These are phyloP conservation scores for Talaromyces sp. DNA, from an alignment of 2,329 filamentous ascomycete genomes.

Conservation along the genomic window DNA sequence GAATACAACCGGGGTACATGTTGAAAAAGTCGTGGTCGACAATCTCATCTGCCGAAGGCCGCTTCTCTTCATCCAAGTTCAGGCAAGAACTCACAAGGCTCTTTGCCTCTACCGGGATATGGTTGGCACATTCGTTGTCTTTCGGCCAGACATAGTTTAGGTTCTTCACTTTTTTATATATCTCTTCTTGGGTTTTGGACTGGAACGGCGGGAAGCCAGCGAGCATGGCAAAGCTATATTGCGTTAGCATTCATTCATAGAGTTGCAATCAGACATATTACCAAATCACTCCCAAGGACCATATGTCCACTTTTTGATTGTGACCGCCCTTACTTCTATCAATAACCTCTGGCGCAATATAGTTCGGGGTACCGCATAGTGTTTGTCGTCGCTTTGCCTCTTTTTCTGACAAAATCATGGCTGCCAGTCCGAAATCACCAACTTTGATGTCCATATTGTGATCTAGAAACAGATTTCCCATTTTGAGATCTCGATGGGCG, in stretches of 20 bases:
- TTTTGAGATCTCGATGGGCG: constrained; percentile 94
- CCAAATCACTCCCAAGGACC: constrained; percentile 97
- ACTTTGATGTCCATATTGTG: constrained; percentile 96
- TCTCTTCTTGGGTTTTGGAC: constrained; percentile 56
- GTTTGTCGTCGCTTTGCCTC: constrained; percentile 85
- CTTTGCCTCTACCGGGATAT: constrained; percentile 47
- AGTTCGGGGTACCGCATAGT: constrained; percentile 94
- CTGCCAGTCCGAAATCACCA: constrained; percentile 92
- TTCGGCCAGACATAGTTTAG: constrained; percentile 48
- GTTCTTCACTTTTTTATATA: constrained; percentile 46
- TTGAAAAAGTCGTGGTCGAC: constrained; percentile 48
- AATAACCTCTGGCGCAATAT: constrained; percentile 93
- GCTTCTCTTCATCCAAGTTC: constrained; percentile 44
- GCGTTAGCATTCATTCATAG: constrained; percentile 1
- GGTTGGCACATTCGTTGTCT: constrained; percentile 38
- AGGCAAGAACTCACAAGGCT: constrained; percentile 44
- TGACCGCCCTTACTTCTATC: constrained; percentile 92
- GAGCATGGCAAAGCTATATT: constrained; percentile 78
- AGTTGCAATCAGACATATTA: constrained; percentile 36
- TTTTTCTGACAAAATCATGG: constrained; percentile 82
- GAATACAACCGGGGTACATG: constrained; percentile 46
- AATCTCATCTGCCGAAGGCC: constrained; percentile 47
- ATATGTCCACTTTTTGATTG: constrained; percentile 96
- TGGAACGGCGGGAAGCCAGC: constrained; percentile 96
- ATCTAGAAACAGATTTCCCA: constrained; percentile 96